Conservation (phyloP, 2,329 filamentous ascomycete species). For the Calonectria hongkongensis region DNA sequence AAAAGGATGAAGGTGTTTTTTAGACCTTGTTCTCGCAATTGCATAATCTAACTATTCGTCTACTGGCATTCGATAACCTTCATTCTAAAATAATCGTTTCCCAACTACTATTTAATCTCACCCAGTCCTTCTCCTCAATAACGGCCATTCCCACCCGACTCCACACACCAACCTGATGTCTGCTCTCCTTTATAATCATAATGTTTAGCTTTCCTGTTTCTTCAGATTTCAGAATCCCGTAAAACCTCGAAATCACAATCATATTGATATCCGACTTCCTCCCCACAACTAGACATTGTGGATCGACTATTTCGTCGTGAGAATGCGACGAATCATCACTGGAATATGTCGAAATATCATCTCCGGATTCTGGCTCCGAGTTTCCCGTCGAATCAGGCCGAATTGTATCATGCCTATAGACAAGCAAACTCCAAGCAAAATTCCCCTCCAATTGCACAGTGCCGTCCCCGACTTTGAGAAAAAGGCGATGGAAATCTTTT, state of each 20-base stretch:
- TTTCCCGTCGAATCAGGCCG: too few species aligned
- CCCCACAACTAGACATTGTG: neutral
- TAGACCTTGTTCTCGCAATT: too few species aligned
- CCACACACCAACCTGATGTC: constrained; percentile 8
- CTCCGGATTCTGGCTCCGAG: neutral
- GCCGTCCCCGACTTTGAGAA: neutral
- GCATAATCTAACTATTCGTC: too few species aligned
- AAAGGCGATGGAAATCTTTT: neutral
- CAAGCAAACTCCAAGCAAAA: neutral
- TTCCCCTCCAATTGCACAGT: neutral
- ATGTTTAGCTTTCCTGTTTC: constrained; percentile 18
- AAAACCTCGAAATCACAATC: constrained; percentile 19
- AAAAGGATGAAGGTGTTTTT: too few species aligned
- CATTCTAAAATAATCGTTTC: constrained; percentile 5
- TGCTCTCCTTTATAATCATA: constrained; percentile 15
- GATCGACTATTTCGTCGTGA: neutral
- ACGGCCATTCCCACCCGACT: neutral
- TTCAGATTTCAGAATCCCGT: neutral
- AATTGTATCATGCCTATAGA: too few species aligned
- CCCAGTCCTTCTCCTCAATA: constrained; percentile 21
- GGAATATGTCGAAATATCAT: neutral
- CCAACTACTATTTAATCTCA: constrained; percentile 4
- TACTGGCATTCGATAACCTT: too few species aligned
- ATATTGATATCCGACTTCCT: neutral
- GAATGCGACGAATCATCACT: neutral